These are phyloP conservation scores for Aspergillus novofumigatus DNA, from an alignment of 2,329 filamentous ascomycete species.

Conservation along the genomic window DNA sequence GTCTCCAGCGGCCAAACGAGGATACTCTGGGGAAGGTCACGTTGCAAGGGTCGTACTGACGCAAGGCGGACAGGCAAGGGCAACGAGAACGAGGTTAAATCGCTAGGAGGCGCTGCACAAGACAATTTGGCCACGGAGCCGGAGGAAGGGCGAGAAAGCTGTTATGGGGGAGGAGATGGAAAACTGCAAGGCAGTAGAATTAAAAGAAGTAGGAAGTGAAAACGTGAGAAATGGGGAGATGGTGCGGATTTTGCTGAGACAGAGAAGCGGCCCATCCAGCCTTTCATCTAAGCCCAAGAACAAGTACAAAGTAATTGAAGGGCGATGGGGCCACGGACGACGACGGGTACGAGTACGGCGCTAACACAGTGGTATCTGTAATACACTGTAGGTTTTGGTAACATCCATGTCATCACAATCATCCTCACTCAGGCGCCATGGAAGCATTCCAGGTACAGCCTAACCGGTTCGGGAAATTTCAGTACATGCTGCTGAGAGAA, in stretches of 20 bases:
- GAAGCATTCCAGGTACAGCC: conserved; percentile 1
- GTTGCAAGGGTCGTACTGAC: conserved; percentile 27
- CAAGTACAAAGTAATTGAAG: conserved; percentile 9
- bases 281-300: conserved; percentile 3
- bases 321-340: conserved; percentile 16
- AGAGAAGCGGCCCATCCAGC: conserved; percentile 1
- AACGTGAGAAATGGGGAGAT: conserved; percentile 5
- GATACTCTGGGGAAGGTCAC: conserved; percentile 21
- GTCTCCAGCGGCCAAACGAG: conserved; percentile 23
- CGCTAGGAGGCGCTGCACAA: conserved; percentile 12
- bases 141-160: conserved; percentile 10
- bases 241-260: conserved; percentile 11
- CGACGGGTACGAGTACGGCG: conserved; percentile 16
- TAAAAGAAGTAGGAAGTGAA: conserved; percentile 12
- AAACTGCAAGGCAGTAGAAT: conserved; percentile 11
- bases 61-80: conserved; percentile 26
- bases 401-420: conserved; percentile 29
- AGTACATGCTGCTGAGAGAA: too few relatives aligned
- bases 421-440: conserved; percentile 1
- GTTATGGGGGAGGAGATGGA: conserved; percentile 2
- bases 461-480: neutral
- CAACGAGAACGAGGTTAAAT: conserved; percentile 17
- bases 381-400: conserved; percentile 20
- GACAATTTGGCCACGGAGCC: conserved; percentile 19
- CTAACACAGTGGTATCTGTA: conserved; percentile 20